A percentile compares a stretch with the other conserved stretches of the same genome.
Conservation (phyloP, 345 rosid species). For the Dipteronia sinensis region DNA sequence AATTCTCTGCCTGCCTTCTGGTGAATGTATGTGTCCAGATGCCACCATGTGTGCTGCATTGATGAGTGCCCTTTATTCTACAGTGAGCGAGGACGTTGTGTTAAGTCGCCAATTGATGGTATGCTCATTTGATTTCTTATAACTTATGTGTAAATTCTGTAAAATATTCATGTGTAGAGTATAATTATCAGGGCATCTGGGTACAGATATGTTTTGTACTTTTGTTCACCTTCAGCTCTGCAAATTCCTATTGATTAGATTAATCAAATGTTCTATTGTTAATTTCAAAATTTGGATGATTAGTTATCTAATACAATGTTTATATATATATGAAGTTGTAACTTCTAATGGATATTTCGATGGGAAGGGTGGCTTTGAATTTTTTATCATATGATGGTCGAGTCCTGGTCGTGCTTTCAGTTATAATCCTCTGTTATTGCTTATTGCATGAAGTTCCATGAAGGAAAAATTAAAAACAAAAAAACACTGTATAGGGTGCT, state of each 20-base stretch:
- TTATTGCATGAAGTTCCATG: neutral
- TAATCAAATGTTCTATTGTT: constrained; percentile 1
- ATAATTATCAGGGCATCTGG: neutral
- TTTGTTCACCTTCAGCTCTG: neutral
- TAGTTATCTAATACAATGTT: constrained; percentile 1
- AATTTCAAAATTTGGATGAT: constrained; percentile 5
- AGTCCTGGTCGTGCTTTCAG: no score
- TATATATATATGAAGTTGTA: neutral
- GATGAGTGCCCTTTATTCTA: constrained; percentile 91
- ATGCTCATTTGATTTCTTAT: constrained; percentile 19
- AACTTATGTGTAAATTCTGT: neutral
- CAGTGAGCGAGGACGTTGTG: constrained; percentile 80
- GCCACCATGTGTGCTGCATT: constrained; percentile 81
- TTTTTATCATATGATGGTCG: no score
- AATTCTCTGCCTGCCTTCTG: constrained; percentile 90
- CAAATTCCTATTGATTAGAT: neutral
- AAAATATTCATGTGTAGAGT: neutral
- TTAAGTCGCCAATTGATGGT: constrained; percentile 82
- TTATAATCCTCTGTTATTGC: neutral
- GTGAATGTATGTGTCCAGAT: constrained; percentile 91
- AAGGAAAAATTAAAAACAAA: neutral
- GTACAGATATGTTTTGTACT: neutral
- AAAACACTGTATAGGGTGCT: neutral
- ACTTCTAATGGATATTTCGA: no score
- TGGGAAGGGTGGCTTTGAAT: no score